A percentile compares a stretch with the other conserved stretches of the same genome.
phyloP scores from a whole-genome alignment of 2,329 filamentous ascomycete genomes.

The Colletotrichum falcatum region DNA sequence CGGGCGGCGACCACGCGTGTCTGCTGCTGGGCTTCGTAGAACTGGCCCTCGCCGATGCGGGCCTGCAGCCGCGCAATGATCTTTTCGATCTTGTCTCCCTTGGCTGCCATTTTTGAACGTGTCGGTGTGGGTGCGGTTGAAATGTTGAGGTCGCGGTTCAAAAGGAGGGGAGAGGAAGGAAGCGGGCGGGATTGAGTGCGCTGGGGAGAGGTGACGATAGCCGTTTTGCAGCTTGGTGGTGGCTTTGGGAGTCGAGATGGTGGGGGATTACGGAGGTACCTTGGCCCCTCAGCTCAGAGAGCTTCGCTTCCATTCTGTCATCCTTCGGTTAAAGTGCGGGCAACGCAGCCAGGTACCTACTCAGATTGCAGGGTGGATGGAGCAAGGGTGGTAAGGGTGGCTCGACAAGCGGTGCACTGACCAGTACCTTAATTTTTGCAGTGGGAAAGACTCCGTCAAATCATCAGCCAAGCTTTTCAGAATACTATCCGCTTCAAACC shows the following conservation, averaged over 20 bases:
- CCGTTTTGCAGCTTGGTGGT: constrained; percentile 10
- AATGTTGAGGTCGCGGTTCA: background rate
- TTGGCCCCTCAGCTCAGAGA: constrained; percentile 11
- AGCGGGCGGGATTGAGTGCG: background rate
- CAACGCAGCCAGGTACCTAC: background rate
- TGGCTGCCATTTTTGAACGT: constrained; percentile 32
- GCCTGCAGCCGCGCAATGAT: constrained; percentile 78
- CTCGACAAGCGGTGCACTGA: background rate
- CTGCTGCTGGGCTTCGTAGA: constrained; percentile 98
- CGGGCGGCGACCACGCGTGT: constrained; percentile 94
- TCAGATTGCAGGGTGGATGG: background rate
- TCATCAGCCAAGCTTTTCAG: background rate
- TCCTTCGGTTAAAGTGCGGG: constrained; percentile 19
- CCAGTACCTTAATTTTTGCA: constrained; percentile 7
- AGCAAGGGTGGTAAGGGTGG: background rate
- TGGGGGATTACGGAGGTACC: constrained; percentile 6
- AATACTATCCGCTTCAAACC: background rate
- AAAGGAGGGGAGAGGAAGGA: background rate
- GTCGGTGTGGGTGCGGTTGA: background rate
- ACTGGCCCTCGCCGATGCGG: constrained; percentile 91
- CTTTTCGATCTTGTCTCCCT: constrained; percentile 62
- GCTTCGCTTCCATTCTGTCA: constrained; percentile 25
- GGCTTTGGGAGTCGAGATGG: constrained; percentile 13
- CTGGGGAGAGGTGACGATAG: constrained; percentile 10
- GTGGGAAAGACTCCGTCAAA: background rate